Percentiles rank a stretch among this genome's conserved stretches.
Evolutionary conservation across 2,329 filamentous ascomycete genomes (phyloP).

Genomic region (Aspergillus puulaauensis): DNA sequence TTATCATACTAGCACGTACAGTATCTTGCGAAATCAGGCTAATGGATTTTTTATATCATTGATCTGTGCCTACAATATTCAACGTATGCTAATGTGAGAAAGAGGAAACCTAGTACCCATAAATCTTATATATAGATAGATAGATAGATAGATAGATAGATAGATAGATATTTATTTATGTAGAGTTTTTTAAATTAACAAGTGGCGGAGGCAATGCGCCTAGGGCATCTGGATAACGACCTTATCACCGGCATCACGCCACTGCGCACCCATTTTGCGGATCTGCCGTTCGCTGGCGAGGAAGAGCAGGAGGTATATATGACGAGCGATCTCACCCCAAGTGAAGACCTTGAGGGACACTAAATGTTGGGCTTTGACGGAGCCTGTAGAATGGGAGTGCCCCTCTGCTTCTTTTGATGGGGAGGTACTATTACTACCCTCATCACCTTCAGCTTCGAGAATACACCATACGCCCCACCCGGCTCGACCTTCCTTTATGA

Average conservation of each 20-base stretch:
- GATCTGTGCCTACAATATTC: neutral
- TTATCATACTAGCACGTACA: neutral
- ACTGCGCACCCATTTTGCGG: conserved; percentile 57
- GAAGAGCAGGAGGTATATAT: conserved; percentile 74
- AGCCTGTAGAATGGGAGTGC: neutral
- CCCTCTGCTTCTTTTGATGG: neutral
- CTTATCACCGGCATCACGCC: conserved; percentile 65
- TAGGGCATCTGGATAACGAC: conserved; percentile 54
- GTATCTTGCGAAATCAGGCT: neutral
- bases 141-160: too few species aligned
- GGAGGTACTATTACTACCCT: neutral
- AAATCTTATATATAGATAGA: neutral
- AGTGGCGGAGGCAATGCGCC: neutral
- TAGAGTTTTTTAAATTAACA: neutral
- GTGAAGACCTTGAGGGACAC: conserved; percentile 66
- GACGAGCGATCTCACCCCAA: conserved; percentile 71
- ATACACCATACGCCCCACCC: conserved; percentile 49
- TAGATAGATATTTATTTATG: neutral
- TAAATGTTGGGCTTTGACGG: conserved; percentile 13
- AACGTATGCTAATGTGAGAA: neutral
- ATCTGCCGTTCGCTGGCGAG: conserved; percentile 67
- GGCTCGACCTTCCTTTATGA: conserved; percentile 41
- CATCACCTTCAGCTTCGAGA: conserved; percentile 28
- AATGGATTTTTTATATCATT: neutral
- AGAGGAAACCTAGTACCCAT: neutral